Conservation (phyloP, 768 basidiomycete genomes). For the Pleurotus ostreatus region DNA sequence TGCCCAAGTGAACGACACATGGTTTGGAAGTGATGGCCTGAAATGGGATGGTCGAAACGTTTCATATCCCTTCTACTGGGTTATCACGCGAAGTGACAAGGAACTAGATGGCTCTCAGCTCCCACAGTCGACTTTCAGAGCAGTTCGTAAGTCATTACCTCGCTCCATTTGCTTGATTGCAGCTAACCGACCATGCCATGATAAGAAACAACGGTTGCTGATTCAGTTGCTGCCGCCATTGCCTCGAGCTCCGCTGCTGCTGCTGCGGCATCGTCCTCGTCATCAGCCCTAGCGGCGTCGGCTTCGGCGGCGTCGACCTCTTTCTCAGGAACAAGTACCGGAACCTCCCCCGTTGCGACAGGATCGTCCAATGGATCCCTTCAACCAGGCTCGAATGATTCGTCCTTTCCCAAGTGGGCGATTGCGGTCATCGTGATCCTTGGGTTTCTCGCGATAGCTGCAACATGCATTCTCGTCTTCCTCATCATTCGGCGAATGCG, state of each 20-base stretch:
- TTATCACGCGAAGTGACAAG: conserved; percentile 59
- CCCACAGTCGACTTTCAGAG: conserved; percentile 72
- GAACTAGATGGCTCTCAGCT: conserved; percentile 55
- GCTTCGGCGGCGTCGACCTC: conserved; percentile 18
- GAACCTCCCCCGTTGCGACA: conserved; percentile 12
- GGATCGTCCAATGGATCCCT: conserved; percentile 32
- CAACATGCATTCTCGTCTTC: conserved; percentile 65
- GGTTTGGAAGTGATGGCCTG: conserved; percentile 59
- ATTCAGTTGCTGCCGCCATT: conserved; percentile 59
- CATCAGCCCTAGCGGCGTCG: conserved; percentile 46
- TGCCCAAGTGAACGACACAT: conserved; percentile 65
- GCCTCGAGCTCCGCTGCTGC: conserved; percentile 34
- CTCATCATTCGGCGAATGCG: conserved; percentile 70
- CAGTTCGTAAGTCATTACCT: conserved; percentile 60
- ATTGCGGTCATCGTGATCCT: conserved; percentile 88
- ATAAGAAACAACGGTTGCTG: conserved; percentile 72
- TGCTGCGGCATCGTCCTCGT: conserved; percentile 29
- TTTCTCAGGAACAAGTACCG: conserved; percentile 14
- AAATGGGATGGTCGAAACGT: conserved; percentile 48
- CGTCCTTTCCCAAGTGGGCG: conserved; percentile 80
- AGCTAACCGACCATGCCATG: too few species aligned
- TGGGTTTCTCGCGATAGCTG: conserved; percentile 77
- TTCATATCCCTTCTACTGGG: conserved; percentile 73
- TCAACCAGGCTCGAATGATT: conserved; percentile 32
- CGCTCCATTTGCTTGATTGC: too few species aligned